Percentiles rank a stretch among this genome's conserved stretches.
phyloP scores from a whole-genome alignment of 192 early-diverging fungal species.

The Rhizoclosmatium sp. region DNA sequence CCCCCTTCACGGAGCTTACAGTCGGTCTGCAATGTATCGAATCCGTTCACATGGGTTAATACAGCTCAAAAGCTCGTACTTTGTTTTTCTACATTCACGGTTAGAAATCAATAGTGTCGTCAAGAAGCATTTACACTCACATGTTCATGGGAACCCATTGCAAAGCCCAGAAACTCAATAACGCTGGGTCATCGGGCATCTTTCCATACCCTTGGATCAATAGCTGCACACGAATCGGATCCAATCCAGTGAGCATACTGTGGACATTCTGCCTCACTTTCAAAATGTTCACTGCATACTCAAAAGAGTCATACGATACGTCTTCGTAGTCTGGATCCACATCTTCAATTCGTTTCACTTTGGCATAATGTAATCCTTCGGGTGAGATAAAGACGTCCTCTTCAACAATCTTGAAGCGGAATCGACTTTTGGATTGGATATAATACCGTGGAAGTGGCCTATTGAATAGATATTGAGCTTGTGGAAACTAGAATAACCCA shows the following conservation, averaged over 20 bases:
- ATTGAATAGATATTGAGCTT: background rate
- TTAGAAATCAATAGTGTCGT: background rate
- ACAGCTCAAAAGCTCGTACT: slow-evolving; percentile 10
- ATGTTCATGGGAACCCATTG: slow-evolving; percentile 8
- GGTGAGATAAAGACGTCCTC: background rate
- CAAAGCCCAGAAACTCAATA: slow-evolving; percentile 30
- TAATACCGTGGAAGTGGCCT: slow-evolving; percentile 27
- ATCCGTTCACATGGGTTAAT: background rate
- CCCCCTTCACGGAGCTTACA: background rate
- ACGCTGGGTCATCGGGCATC: slow-evolving; percentile 20
- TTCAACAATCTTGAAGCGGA: slow-evolving; percentile 21
- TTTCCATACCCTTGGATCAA: slow-evolving; percentile 15
- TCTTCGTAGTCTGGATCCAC: slow-evolving; percentile 3
- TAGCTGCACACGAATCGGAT: slow-evolving; percentile 8
- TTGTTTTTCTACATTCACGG: background rate
- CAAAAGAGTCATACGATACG: background rate
- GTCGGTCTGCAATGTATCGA: background rate
- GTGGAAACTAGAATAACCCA: slow-evolving; percentile 1
- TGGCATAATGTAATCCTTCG: slow-evolving; percentile 22
- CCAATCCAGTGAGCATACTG: slow-evolving; percentile 1
- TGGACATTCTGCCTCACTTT: slow-evolving; percentile 4
- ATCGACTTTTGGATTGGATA: slow-evolving; percentile 7
- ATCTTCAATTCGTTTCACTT: slow-evolving; percentile 18
- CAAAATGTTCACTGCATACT: slow-evolving; percentile 4
- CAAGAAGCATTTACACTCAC: slow-evolving; percentile 12